Evolutionary conservation across 1,284 basidiomycete genomes (phyloP).

Genomic region (Sutorius eximius): DNA sequence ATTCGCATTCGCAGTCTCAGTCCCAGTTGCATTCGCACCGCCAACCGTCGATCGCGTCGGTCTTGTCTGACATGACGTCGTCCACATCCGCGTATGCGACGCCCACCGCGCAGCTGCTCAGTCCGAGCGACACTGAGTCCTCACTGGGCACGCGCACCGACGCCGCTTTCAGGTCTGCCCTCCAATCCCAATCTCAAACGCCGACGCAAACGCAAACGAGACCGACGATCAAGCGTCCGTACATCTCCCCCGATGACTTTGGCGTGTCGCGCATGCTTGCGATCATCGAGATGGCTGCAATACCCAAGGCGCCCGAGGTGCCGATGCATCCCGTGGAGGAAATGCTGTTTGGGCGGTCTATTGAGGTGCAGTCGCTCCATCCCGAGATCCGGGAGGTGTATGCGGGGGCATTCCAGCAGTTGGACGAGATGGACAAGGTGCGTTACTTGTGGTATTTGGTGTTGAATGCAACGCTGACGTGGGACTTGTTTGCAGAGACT

Average conservation of each 20-base stretch:
- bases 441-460: constrained; percentile 15
- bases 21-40: constrained; percentile 35
- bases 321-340: constrained; percentile 66
- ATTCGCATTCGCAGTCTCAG: constrained; percentile 10
- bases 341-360: constrained; percentile 66
- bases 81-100: constrained; percentile 48
- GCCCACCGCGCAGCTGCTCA: constrained; percentile 38
- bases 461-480: not conserved
- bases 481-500: not conserved
- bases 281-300: constrained; percentile 70
- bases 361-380: constrained; percentile 65
- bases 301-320: constrained; percentile 15
- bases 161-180: constrained; percentile 23
- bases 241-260: constrained; percentile 78
- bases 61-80: constrained; percentile 54
- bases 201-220: not conserved
- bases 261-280: constrained; percentile 82
- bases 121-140: constrained; percentile 30
- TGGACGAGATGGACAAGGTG: constrained; percentile 81
- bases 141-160: constrained; percentile 26
- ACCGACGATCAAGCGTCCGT: constrained; percentile 38
- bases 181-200: too few species aligned
- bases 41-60: constrained; percentile 63
- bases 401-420: constrained; percentile 64
- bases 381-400: constrained; percentile 73